phyloP scores from a whole-genome alignment of 345 rosid species.

The Citrus glauca region DNA sequence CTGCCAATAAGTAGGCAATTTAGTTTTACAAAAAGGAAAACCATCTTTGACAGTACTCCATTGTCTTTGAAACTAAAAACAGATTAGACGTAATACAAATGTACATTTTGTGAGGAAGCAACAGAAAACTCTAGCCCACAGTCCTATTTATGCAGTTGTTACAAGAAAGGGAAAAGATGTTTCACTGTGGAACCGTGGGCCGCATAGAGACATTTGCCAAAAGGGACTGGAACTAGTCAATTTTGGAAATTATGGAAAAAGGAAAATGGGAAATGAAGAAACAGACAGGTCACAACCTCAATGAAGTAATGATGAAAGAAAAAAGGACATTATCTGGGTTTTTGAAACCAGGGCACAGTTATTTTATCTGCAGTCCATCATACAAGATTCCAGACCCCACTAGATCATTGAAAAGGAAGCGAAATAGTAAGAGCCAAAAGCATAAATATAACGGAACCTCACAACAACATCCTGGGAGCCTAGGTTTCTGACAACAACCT shows the following conservation, averaged over 20 bases:
- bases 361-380: not conserved
- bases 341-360: not conserved
- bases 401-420: not conserved
- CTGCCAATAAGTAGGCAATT: slow-evolving; percentile 38
- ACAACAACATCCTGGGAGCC: slow-evolving; percentile 76
- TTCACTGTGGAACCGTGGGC: not conserved
- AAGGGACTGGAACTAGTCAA: not conserved
- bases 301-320: not conserved
- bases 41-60: not conserved
- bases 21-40: not conserved
- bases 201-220: not conserved
- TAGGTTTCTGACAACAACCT: slow-evolving; percentile 61
- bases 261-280: not conserved
- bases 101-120: not conserved
- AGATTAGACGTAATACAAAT: not conserved
- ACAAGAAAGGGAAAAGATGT: not conserved
- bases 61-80: not conserved
- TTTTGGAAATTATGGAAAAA: not conserved
- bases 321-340: not conserved
- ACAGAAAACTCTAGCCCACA: not conserved
- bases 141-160: not conserved
- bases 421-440: slow-evolving; percentile 7
- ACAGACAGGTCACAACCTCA: not conserved
- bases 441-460: slow-evolving; percentile 46
- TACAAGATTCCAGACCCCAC: not conserved